Percentiles rank a stretch among this genome's conserved stretches.
These are phyloP conservation scores for Peterozyma xylosa DNA, from an alignment of 805 yeast genomes.

Conservation along the genomic window DNA sequence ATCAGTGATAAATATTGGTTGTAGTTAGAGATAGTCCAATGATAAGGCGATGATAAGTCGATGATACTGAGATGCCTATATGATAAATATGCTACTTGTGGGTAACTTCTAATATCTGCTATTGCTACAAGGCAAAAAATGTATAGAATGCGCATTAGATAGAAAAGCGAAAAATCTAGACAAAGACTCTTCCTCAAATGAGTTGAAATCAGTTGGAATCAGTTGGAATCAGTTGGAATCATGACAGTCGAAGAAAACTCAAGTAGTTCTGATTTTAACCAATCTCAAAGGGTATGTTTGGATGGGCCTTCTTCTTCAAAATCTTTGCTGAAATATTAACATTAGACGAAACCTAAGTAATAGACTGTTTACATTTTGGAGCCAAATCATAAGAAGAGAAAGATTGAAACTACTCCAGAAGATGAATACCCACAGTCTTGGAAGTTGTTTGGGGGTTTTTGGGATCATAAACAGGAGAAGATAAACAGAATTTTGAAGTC, in stretches of 20 bases:
- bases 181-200: too few relatives aligned
- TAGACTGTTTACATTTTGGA: conserved; percentile 9
- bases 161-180: too few relatives aligned
- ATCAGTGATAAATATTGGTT: not conserved
- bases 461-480: conserved; percentile 23
- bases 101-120: too few relatives aligned
- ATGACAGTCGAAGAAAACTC: too few relatives aligned
- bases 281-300: conserved; percentile 20
- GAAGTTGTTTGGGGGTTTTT: conserved; percentile 30
- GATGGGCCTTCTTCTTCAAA: not conserved
- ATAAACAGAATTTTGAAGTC: conserved; percentile 22
- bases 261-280: not conserved
- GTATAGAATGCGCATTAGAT: too few relatives aligned
- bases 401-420: conserved; percentile 11
- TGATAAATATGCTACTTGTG: too few relatives aligned
- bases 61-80: too few relatives aligned
- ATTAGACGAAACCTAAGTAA: not conserved
- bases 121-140: too few relatives aligned
- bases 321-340: not conserved
- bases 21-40: not conserved
- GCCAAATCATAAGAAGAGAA: conserved; percentile 23
- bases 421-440: conserved; percentile 29
- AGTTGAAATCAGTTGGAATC: too few relatives aligned
- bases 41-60: not conserved
- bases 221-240: too few relatives aligned